phyloP scores from a whole-genome alignment of 768 basidiomycete genomes.

The Coprinellus micaceus region DNA sequence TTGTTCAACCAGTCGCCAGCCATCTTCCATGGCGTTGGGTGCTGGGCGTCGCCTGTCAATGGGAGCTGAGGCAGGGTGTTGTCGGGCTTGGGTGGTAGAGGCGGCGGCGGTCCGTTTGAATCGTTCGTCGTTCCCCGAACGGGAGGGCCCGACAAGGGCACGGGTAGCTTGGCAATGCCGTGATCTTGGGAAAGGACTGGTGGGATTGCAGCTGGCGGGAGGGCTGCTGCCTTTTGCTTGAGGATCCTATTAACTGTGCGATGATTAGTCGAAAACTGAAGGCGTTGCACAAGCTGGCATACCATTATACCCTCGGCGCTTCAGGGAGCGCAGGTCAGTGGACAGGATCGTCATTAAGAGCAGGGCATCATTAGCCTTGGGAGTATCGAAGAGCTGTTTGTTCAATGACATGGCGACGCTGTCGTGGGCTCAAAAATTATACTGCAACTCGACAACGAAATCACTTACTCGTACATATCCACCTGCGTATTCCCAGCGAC shows the following conservation, averaged over 20 bases:
- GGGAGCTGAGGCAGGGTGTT: background rate
- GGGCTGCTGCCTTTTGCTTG: slow-evolving; percentile 53
- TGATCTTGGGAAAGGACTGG: background rate
- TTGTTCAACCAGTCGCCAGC: background rate
- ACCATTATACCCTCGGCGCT: slow-evolving; percentile 86
- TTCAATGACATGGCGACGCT: slow-evolving; percentile 87
- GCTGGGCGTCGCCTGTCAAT: background rate
- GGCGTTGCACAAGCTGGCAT: slow-evolving; percentile 9
- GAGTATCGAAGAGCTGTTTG: slow-evolving; percentile 69
- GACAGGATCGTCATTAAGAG: slow-evolving; percentile 92
- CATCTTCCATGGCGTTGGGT: background rate
- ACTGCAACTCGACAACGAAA: background rate
- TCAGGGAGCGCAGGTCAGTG: slow-evolving; percentile 79
- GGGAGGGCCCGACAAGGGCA: background rate
- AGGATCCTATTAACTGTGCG: slow-evolving; percentile 85
- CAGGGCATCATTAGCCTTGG: slow-evolving; percentile 82
- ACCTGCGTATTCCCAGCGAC: slow-evolving; percentile 70
- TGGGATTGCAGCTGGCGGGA: slow-evolving; percentile 4
- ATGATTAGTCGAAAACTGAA: slow-evolving; percentile 13
- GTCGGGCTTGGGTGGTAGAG: slow-evolving; percentile 10
- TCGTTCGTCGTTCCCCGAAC: too few species aligned
- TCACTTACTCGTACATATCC: slow-evolving; percentile 89
- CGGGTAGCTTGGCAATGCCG: background rate
- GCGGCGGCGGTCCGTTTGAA: slow-evolving; percentile 1
- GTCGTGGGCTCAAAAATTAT: background rate